Base-by-base conservation (phyloP, 192 early-diverging fungal species). In the Linnemannia exigua region DNA sequence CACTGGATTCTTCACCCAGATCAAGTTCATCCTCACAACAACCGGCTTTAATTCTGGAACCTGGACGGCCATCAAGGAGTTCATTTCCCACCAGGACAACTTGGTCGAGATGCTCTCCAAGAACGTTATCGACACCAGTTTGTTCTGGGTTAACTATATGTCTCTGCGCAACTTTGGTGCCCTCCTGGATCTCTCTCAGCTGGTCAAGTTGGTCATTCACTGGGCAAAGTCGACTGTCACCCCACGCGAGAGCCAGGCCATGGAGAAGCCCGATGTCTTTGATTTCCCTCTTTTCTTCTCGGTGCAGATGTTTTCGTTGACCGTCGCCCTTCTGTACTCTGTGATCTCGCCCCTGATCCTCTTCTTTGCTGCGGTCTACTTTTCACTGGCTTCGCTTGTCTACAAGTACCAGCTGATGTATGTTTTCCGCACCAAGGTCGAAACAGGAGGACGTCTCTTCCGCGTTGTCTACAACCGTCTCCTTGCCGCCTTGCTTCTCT, bases 91-190 rank as follows among this genome's bases (percentile, higher is more conserved):
- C 0, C 66, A 78, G 33, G 79, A 92, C 31, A 76, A 88, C 7
- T 76, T 91, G 63, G 82, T 89, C 17, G 75, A 78, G 35, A 25
- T 84, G 1, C 31, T 89, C 17, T 87, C 89, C 2, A 28, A 86
- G 63, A 82, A 75, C 1, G 75, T 92, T 22, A 61, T 87, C 63
- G 86, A 88, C 71, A 87, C 92, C 50, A 92, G 92, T 9, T 85
- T 91, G 74, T 96, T 94, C 82, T 96, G 95, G 95, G 93, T 94
- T 0, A 92, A 91, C n/a, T 96, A 95, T 75, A 90, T 95, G 22
- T 92, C 94, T 47, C 88, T 95, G 52, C 87, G 90, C 68, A 90
- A 92, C 35, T 81, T 95, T 70, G 92, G 91, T 69, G 93, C 92
- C 1, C 89, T 94, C 74, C 61, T 95, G 36, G 94, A 96, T 84